phyloP scores from a whole-genome alignment of 176 grass and related monocot species.

The Carex littledalei region DNA sequence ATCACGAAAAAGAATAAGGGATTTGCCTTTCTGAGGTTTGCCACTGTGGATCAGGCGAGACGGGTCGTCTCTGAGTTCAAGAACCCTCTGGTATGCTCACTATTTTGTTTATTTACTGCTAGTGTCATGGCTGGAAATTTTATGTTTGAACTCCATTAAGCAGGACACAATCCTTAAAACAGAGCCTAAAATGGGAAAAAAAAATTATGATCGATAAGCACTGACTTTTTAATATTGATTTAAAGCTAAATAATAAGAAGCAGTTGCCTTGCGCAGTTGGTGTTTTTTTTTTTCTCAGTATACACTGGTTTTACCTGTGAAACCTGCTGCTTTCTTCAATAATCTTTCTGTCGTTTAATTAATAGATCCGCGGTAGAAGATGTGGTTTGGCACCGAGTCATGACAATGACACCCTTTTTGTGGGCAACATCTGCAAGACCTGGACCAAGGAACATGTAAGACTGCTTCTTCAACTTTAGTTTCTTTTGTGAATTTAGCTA shows the following conservation, averaged over 20 bases:
- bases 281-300: not conserved
- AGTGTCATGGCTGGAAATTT: not conserved
- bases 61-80: slow-evolving; percentile 53
- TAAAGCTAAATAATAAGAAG: not conserved
- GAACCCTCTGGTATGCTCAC: slow-evolving; percentile 43
- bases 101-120: slow-evolving; percentile 21
- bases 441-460: slow-evolving; percentile 80
- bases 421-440: slow-evolving; percentile 78
- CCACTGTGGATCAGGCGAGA: slow-evolving; percentile 48
- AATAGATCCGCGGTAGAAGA: slow-evolving; percentile 53
- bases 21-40: slow-evolving; percentile 68
- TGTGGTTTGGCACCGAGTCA: slow-evolving; percentile 53
- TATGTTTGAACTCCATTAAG: not conserved
- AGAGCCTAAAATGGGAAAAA: not conserved
- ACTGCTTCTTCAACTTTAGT: not conserved
- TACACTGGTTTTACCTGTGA: not conserved
- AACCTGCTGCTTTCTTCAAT: not conserved
- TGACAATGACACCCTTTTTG: slow-evolving; percentile 70
- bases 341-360: slow-evolving; percentile 1
- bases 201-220: not conserved
- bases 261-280: not conserved
- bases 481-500: not conserved
- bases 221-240: not conserved
- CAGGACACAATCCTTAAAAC: not conserved
- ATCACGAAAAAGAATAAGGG: slow-evolving; percentile 63